Evolutionary conservation across 2,329 filamentous ascomycete species (phyloP), one percentile per base, ranked within the genome.

Genomic region (Pseudogymnoascus sp.): DNA sequence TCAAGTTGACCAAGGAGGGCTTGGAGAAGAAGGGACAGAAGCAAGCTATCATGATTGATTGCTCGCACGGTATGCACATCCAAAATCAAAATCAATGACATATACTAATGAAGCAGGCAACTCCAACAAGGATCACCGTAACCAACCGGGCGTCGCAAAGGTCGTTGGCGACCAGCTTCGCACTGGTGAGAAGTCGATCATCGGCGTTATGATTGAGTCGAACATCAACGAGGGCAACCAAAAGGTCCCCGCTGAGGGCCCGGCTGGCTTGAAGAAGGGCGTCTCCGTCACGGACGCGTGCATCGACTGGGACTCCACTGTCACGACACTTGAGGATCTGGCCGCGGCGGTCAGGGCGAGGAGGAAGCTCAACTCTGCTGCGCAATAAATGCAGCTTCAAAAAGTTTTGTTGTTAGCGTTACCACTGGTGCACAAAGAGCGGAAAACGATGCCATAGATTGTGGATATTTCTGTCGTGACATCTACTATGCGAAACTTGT

Each of bases 131-230:
- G 87, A 97, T 80, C 93, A 97, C 81, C 88, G 89, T 72, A 99
- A 99, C 79, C 93, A 99, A 80, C 95, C 95, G 71, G 89, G 93
- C 78, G 93, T 97, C 49, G 92, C 93, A 67, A 85, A 89, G 75
- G 83, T 82, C 61, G 80, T 99, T 65, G 88, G 84, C 33, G 90
- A 96, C 62, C 93, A 99, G 80, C 82, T 99, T 67, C 87, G 89
- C 60, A 87, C 89, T 67, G 93, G 93, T 64, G 91, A 99, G 80
- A 88, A 85, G 64, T 88, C 86, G 67, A 96, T 99, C 71, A 85
- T 97, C 67, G 95, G 93, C 74, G 91, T 97, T 73, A 99, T 99
- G 93, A 96, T 99, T 70, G 93, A 99, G 81, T 96, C 91, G 73
- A 93, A 97, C 79, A 93, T 97, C 81, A 87, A 93, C 76, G 95